These are phyloP conservation scores for Schizosaccharomyces versatilis DNA, from an alignment of 1,139 yeast genomes.

Conservation along the genomic window DNA sequence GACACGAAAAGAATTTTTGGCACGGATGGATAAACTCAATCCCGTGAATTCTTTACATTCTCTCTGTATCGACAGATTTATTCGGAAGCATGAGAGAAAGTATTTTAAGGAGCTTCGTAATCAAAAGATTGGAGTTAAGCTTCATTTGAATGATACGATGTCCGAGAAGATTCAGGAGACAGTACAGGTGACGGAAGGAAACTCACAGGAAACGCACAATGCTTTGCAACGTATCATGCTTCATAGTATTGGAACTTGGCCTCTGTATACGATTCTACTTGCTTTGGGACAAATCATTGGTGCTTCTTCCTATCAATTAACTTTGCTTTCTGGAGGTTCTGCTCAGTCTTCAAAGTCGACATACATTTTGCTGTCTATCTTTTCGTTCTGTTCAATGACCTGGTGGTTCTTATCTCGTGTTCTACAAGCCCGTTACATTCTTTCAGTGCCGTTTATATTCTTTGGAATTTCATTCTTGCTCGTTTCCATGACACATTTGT, in stretches of 20 bases:
- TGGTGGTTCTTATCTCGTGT: conserved; percentile 10
- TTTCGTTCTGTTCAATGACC: conserved; percentile 6
- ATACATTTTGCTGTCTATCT: conserved; percentile 8
- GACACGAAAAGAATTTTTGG: conserved; percentile 6
- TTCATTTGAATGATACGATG: background rate
- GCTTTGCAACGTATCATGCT: conserved; percentile 5
- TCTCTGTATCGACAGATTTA: conserved; percentile 8
- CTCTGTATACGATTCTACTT: conserved; percentile 9
- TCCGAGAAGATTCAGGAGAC: background rate
- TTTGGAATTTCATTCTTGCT: conserved; percentile 9
- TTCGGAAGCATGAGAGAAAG: conserved; percentile 8
- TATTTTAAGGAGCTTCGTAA: conserved; percentile 8
- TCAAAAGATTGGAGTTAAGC: conserved; percentile 6
- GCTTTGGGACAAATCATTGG: conserved; percentile 10
- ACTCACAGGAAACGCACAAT: background rate
- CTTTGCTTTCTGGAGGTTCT: conserved; percentile 9
- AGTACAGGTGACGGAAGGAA: background rate
- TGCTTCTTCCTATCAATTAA: conserved; percentile 10
- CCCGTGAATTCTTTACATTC: conserved; percentile 6
- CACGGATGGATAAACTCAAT: conserved; percentile 6
- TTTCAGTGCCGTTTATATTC: conserved; percentile 9
- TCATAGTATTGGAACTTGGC: conserved; percentile 10
- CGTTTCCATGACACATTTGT: conserved; percentile 8
- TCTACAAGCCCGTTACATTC: conserved; percentile 7
- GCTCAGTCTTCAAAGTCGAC: conserved; percentile 9